These are phyloP conservation scores for Saksenaea oblongispora DNA, from an alignment of 371 early-diverging fungal genomes.

Conservation along the genomic window DNA sequence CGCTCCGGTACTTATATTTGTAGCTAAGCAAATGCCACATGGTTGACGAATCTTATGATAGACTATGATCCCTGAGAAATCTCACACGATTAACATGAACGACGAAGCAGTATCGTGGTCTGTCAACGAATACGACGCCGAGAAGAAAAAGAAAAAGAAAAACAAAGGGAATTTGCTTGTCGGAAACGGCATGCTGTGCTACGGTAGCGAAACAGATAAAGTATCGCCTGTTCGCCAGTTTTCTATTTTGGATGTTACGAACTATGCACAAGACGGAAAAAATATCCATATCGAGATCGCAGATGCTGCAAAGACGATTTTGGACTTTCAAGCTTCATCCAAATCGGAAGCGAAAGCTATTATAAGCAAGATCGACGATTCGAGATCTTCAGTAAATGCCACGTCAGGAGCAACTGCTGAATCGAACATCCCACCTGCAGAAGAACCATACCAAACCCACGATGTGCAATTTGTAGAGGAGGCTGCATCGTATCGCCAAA, in stretches of 20 bases:
- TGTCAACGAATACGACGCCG: slow-evolving; percentile 60
- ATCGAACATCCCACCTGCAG: slow-evolving; percentile 18
- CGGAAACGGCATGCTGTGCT: slow-evolving; percentile 66
- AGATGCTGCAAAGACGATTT: slow-evolving; percentile 52
- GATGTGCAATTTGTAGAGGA: background rate
- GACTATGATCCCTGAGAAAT: slow-evolving; percentile 2
- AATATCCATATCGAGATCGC: slow-evolving; percentile 64
- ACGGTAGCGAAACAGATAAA: slow-evolving; percentile 75
- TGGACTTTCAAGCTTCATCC: slow-evolving; percentile 68
- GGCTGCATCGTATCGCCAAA: background rate
- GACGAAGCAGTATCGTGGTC: slow-evolving; percentile 49
- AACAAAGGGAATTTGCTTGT: slow-evolving; percentile 72
- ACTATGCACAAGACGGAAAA: slow-evolving; percentile 63
- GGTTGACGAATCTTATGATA: background rate
- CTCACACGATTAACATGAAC: slow-evolving; percentile 9
- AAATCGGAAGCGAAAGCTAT: slow-evolving; percentile 73
- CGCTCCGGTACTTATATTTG: slow-evolving; percentile 6
- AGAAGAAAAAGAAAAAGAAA: slow-evolving; percentile 80
- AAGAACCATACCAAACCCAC: background rate
- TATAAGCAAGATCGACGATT: slow-evolving; percentile 61
- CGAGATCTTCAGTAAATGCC: slow-evolving; percentile 51
- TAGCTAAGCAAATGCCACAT: background rate
- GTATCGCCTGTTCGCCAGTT: slow-evolving; percentile 69
- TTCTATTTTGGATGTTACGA: slow-evolving; percentile 60
- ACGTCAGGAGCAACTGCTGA: slow-evolving; percentile 18